A percentile compares a stretch with the other conserved stretches of the same genome.
Conservation (phyloP, 2,329 filamentous ascomycete species). For the Penicillium sp. region DNA sequence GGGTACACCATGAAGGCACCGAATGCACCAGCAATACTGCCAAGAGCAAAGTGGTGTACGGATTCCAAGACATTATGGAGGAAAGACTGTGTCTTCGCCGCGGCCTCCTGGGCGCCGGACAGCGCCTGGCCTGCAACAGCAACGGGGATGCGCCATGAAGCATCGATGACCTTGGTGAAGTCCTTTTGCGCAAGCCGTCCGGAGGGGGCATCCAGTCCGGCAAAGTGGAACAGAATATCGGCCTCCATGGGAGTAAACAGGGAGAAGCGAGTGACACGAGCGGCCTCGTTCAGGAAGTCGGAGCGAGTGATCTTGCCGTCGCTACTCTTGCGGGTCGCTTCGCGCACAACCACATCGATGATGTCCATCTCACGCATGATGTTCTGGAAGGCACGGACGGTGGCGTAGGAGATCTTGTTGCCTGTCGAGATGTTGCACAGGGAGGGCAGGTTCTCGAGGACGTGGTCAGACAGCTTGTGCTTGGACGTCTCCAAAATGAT, state of each 20-base stretch:
- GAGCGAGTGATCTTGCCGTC: conserved; percentile 93
- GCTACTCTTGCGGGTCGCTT: conserved; percentile 74
- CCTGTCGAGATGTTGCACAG: conserved; percentile 91
- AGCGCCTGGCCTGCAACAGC: conserved; percentile 51
- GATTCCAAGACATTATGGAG: conserved; percentile 69
- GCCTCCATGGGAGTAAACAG: conserved; percentile 98
- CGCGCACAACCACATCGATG: conserved; percentile 87
- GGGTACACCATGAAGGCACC: conserved; percentile 99
- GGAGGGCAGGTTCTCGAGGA: conserved; percentile 84
- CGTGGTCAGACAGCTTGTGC: conserved; percentile 96
- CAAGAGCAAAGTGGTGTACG: conserved; percentile 83
- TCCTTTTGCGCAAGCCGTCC: conserved; percentile 77
- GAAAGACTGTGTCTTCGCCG: conserved; percentile 56
- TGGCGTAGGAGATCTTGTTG: conserved; percentile 95
- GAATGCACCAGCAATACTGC: conserved; percentile 88
- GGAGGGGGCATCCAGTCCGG: conserved; percentile 83
- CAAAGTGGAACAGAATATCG: conserved; percentile 98
- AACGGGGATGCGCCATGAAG: conserved; percentile 75
- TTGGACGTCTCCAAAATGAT: conserved; percentile 90
- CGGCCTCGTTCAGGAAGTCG: conserved; percentile 92
- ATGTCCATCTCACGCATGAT: conserved; percentile 97
- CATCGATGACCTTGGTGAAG: conserved; percentile 92
- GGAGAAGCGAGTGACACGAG: conserved; percentile 86
- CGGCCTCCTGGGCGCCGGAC: conserved; percentile 51
- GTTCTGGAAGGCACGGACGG: conserved; percentile 96